Evolutionary conservation across 78 protist genomes (phyloP).

Genomic region (Dictyostelium capitatum): DNA sequence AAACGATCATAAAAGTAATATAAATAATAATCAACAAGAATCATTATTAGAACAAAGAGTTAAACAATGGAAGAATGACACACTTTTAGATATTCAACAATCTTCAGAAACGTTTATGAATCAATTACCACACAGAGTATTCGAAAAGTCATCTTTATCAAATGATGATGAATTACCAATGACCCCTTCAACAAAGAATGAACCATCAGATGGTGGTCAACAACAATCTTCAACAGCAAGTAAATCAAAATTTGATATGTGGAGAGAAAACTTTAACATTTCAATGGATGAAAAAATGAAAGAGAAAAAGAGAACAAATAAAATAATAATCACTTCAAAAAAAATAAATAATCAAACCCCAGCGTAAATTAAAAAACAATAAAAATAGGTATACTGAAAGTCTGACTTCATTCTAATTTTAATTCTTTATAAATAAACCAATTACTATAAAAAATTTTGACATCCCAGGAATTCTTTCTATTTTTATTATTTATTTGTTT

Average conservation of each 20-base stretch:
- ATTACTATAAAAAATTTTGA: too few relatives aligned
- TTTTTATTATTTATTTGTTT: too few relatives aligned
- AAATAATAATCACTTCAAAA: not conserved
- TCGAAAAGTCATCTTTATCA: not conserved
- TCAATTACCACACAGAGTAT: not conserved
- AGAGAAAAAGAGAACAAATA: conserved; percentile 4
- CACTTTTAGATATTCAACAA: not conserved
- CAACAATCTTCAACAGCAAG: too few relatives aligned
- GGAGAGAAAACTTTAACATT: conserved; percentile 32
- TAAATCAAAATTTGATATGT: conserved; percentile 9
- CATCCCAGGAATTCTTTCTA: too few relatives aligned
- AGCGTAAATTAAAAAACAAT: too few relatives aligned
- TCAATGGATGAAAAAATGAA: conserved; percentile 27
- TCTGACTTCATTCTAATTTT: too few relatives aligned
- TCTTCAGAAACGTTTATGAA: not conserved
- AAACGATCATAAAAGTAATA: not conserved
- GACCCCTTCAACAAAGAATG: conserved; percentile 1
- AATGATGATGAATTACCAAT: conserved; percentile 9
- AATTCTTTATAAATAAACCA: too few relatives aligned
- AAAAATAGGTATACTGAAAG: too few relatives aligned
- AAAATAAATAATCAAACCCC: too few relatives aligned
- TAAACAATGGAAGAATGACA: conserved; percentile 23
- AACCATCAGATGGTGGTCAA: not conserved
- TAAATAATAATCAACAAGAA: not conserved
- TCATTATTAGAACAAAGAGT: conserved; percentile 24